Base-by-base conservation (phyloP, 2,329 filamentous ascomycete species). In the Arthrobotrys sinensis region DNA sequence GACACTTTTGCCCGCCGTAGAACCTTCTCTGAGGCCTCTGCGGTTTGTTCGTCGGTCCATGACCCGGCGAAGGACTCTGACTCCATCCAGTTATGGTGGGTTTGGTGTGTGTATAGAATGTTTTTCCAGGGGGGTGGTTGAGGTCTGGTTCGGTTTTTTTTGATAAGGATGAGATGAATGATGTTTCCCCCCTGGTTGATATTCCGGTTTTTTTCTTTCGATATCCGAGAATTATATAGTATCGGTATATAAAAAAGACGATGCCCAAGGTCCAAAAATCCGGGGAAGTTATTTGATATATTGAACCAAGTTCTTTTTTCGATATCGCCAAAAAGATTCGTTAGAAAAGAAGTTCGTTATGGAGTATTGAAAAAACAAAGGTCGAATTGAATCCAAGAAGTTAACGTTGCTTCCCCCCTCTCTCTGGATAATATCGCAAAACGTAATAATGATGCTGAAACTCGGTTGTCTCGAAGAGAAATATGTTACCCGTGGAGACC, bases 1-100 rank as follows among this genome's bases (percentile, higher is more conserved):
- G 90, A 91, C 82, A 93, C 89, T 87, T 93, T 91, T 79, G 90
- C 90, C 85, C 91, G 87, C 84, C 91, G 91, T 82, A 93, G 87
- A 71, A 93, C 90, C 84, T 89, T 89, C 84, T 91, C 90, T 16
- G 83, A 84, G 36, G 85, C 83, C 75, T 85, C 83, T 79, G 84
- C 82, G 12, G 83, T 81, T 63, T 82, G 81, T 70, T 81, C 81
- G 32, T 79, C 76, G 60, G 62, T 79, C 76, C 76, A 79, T 79
- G 70, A 68, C 55, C 28, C 62, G 21, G 34, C 28, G 71, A 78
- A 72, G n/a, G 67, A 48, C 32, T 78, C 75, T 68, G 67, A 46
- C 75, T 78, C 75, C 75, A 78, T 78, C 67, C 67, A 72, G 19
- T 60, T 43, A 28, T 43, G 4, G 55, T 60, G 16, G 3, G 16